Evolutionary conservation across 176 grass and related monocot species (phyloP).

Genomic region (Puya raimondii): DNA sequence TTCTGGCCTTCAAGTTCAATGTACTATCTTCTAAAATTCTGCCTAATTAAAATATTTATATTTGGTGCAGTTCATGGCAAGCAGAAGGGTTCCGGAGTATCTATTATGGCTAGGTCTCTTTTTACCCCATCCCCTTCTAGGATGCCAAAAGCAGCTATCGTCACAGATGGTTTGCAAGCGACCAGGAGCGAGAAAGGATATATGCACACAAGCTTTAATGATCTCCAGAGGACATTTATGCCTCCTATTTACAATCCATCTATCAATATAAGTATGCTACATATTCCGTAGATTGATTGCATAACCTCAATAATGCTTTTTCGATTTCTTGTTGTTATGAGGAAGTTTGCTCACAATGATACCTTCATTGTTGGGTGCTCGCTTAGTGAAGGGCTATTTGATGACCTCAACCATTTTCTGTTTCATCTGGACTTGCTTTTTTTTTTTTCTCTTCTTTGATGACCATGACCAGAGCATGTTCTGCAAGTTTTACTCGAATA

Average conservation of each 20-base stretch:
- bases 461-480: not conserved
- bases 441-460: not conserved
- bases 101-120: slow-evolving; percentile 60
- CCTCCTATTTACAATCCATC: slow-evolving; percentile 7
- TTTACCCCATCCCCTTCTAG: slow-evolving; percentile 34
- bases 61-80: slow-evolving; percentile 43
- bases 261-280: slow-evolving; percentile 47
- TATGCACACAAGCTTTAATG: slow-evolving; percentile 25
- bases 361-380: no score
- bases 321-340: not conserved
- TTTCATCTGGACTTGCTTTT: not conserved
- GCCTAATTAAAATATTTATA: not conserved
- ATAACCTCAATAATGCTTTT: not conserved
- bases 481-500: not conserved
- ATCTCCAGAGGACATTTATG: slow-evolving; percentile 40
- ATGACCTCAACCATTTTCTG: not conserved
- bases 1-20: not conserved
- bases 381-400: no score
- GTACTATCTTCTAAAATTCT: not conserved
- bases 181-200: slow-evolving; percentile 16
- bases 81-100: slow-evolving; percentile 37
- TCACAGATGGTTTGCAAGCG: slow-evolving; percentile 22
- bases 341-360: not conserved
- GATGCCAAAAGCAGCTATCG: slow-evolving; percentile 24
- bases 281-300: not conserved